These are phyloP conservation scores for Cryptosporidium sp. DNA, from an alignment of 169 alveolate genomes.

Conservation along the genomic window DNA sequence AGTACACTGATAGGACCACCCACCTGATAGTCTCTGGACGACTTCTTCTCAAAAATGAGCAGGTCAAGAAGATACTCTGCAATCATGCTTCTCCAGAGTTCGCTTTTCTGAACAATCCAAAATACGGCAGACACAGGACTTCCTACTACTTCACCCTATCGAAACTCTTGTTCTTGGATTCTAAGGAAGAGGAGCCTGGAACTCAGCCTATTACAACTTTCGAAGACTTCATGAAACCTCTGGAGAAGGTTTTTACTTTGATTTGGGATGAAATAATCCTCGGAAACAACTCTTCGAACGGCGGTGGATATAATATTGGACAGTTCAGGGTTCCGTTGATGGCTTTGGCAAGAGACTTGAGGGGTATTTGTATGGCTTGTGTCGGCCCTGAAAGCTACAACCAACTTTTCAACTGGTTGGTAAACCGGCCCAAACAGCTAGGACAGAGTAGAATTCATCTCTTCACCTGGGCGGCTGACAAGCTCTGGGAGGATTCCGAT, in stretches of 20 bases:
- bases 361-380: conserved; percentile 88
- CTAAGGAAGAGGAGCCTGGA: conserved; percentile 81
- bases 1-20: conserved; percentile 88
- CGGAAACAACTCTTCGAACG: conserved; percentile 75
- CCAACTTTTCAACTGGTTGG: conserved; percentile 90
- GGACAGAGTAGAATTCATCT: conserved; percentile 84
- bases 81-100: conserved; percentile 82
- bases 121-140: conserved; percentile 90
- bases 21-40: conserved; percentile 92
- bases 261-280: conserved; percentile 81
- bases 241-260: conserved; percentile 79
- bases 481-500: conserved; percentile 90
- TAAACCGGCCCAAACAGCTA: conserved; percentile 88
- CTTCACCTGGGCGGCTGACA: conserved; percentile 88
- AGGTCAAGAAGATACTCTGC: conserved; percentile 78
- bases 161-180: conserved; percentile 88
- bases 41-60: conserved; percentile 89
- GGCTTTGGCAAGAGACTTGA: conserved; percentile 91
- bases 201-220: conserved; percentile 69
- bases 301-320: conserved; percentile 58
- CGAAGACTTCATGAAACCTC: conserved; percentile 87
- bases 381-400: conserved; percentile 85
- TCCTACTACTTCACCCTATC: conserved; percentile 90
- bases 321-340: conserved; percentile 85
- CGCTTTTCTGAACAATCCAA: conserved; percentile 76